Evolutionary conservation across 495 filamentous ascomycete genomes (phyloP).

Genomic region (Neurospora sp.): DNA sequence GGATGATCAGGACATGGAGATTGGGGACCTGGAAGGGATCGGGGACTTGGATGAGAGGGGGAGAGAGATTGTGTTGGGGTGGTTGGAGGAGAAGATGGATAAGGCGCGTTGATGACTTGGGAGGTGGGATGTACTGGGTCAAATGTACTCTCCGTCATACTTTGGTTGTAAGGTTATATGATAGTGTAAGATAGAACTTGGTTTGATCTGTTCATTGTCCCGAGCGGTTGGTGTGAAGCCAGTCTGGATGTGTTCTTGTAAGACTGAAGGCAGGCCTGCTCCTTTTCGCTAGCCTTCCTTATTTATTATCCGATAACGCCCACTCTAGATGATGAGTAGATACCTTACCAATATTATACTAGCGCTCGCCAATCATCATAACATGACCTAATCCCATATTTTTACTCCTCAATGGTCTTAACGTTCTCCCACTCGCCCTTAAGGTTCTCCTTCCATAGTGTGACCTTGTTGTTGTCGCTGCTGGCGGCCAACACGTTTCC

Average conservation of each 20-base stretch:
- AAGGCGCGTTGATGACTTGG: neutral
- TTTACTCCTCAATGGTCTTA: constrained; percentile 86
- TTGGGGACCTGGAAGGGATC: neutral
- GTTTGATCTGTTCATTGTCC: neutral
- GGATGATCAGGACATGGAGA: constrained; percentile 1
- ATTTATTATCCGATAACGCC: neutral
- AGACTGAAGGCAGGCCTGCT: neutral
- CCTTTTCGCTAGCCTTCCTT: neutral
- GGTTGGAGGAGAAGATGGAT: constrained; percentile 19
- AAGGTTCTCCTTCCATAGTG: constrained; percentile 75
- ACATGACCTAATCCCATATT: neutral
- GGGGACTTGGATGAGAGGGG: constrained; percentile 8
- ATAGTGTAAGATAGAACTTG: neutral
- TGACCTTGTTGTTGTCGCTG: constrained; percentile 94
- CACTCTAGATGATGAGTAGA: neutral
- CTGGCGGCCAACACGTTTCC: constrained; percentile 93
- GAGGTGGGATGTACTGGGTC: neutral
- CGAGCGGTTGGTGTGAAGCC: neutral
- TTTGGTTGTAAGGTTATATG: neutral
- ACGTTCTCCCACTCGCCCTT: constrained; percentile 86
- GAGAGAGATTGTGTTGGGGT: constrained; percentile 12
- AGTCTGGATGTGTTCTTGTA: neutral
- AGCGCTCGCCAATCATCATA: neutral
- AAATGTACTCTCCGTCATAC: neutral
- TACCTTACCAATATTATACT: neutral